Evolutionary conservation across 2,329 filamentous ascomycete species (phyloP), one percentile per base, ranked within the genome.

Genomic region (Blumeriella jaapii): DNA sequence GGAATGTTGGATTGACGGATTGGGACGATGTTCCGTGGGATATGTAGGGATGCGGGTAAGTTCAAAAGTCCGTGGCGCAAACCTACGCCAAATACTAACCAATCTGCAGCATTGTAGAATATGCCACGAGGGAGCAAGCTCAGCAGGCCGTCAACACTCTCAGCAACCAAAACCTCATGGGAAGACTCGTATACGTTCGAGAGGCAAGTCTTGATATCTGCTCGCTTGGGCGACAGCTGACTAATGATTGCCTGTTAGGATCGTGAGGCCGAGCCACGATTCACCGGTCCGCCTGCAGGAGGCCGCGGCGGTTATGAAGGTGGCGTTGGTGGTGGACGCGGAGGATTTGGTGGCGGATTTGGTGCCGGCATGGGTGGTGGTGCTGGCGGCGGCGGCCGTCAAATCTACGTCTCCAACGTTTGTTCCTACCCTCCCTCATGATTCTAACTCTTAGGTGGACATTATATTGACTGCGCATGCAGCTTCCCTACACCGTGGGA

Each of bases 31-130:
- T 83, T 79, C 79, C 76, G 66, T 71, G 80, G 74, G 74, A 68
- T 70, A 73, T 93, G 81, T 94, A 96, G 89, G 89, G 91, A 86
- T 98, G 89, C 89, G 91, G 91, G 86, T 94, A 78, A 78, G 86
- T 75, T 35, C 27, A 14, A 13, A 24, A 16, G 3, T 13, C 4
- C 4, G n/a, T 9, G 15, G 11, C 8, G 16, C 15, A 22, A 32
- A 12, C n/a, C 16, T 29, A 31, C 14, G 17, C 14, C 12, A 3
- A 10, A 8, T 18, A 26, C 31, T 39, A 42, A 48, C 35, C 29
- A 18, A 9, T 26, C 31, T 12, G 3, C 49, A 94, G 86, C 71
- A 98, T 98, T 84, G 91, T 98, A 80, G 91, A 98, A 81, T 98
- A 98, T 78, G 87, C 87, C 63, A 95, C 89, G 56, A 84, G 87